These are phyloP conservation scores for Nigrospora osmanthi DNA, from an alignment of 2,329 filamentous ascomycete species.

Conservation along the genomic window DNA sequence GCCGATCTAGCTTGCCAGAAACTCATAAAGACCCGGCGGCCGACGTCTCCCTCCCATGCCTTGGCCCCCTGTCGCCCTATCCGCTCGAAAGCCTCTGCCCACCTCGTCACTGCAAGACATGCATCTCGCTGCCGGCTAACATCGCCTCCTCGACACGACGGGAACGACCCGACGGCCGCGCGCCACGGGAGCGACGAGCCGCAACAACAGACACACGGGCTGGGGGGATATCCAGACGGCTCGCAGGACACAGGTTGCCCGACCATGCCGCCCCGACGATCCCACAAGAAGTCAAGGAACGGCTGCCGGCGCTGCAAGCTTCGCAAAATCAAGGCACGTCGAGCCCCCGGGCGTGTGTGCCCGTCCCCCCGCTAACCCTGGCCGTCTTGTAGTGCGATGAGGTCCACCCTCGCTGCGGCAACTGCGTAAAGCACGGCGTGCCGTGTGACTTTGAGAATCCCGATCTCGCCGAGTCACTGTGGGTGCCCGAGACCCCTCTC, in stretches of 20 bases:
- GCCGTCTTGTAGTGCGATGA: conserved; percentile 49
- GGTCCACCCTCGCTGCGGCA: conserved; percentile 55
- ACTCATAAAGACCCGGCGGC: too few species aligned
- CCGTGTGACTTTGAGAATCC: conserved; percentile 56
- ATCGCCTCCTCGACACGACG: too few species aligned
- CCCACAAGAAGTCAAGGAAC: conserved; percentile 63
- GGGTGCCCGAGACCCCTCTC: conserved; percentile 26
- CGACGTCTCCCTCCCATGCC: too few species aligned
- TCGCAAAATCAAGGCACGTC: conserved; percentile 59
- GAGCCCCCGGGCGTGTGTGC: background rate
- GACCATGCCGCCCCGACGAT: conserved; percentile 56
- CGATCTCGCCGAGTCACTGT: conserved; percentile 35
- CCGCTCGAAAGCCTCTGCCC: too few species aligned
- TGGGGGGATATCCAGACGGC: too few species aligned
- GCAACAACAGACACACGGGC: too few species aligned
- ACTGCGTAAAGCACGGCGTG: conserved; percentile 61
- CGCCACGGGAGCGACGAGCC: too few species aligned
- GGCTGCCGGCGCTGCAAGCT: conserved; percentile 60
- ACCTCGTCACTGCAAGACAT: too few species aligned
- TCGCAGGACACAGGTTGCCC: background rate
- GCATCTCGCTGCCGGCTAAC: too few species aligned
- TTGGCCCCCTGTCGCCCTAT: too few species aligned
- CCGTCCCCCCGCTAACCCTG: background rate
- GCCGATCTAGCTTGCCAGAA: too few species aligned
- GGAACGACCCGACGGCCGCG: too few species aligned